Evolutionary conservation across 306 rosid species (phyloP).

Genomic region (Vicia faba): DNA sequence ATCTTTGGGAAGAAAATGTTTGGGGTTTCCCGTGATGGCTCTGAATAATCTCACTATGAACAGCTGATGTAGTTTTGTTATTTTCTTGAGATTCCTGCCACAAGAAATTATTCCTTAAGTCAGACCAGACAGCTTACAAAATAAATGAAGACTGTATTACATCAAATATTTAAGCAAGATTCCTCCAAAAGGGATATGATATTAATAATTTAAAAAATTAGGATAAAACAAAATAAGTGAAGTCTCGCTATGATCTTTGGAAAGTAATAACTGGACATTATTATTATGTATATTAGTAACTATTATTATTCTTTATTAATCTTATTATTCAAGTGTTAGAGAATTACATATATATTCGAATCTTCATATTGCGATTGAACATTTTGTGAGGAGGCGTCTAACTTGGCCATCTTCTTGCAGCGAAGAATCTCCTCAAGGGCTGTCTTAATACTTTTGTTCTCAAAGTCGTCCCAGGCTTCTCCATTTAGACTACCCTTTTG

Average conservation of each 20-base stretch:
- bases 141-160: slow-evolving; percentile 25
- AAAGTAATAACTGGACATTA: slow-evolving; percentile 18
- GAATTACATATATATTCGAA: slow-evolving; percentile 58
- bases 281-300: background rate
- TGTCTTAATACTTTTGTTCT: slow-evolving; percentile 54
- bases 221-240: slow-evolving; percentile 22
- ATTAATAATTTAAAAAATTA: slow-evolving; percentile 27
- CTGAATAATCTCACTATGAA: slow-evolving; percentile 53
- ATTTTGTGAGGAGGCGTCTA: slow-evolving; percentile 56
- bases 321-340: slow-evolving; percentile 29
- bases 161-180: slow-evolving; percentile 8
- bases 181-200: background rate
- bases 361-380: slow-evolving; percentile 54
- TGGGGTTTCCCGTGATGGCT: slow-evolving; percentile 43
- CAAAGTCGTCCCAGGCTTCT: slow-evolving; percentile 86
- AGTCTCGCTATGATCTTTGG: slow-evolving; percentile 6
- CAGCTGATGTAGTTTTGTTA: slow-evolving; percentile 42
- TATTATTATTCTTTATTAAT: background rate
- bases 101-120: slow-evolving; percentile 31
- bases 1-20: slow-evolving; percentile 46
- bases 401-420: slow-evolving; percentile 65
- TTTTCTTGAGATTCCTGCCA: slow-evolving; percentile 61
- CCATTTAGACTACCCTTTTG: slow-evolving; percentile 44
- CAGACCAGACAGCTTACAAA: slow-evolving; percentile 28
- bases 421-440: slow-evolving; percentile 79